Conservation (phyloP, 1,284 basidiomycete genomes). For the Tilletia setariae region DNA sequence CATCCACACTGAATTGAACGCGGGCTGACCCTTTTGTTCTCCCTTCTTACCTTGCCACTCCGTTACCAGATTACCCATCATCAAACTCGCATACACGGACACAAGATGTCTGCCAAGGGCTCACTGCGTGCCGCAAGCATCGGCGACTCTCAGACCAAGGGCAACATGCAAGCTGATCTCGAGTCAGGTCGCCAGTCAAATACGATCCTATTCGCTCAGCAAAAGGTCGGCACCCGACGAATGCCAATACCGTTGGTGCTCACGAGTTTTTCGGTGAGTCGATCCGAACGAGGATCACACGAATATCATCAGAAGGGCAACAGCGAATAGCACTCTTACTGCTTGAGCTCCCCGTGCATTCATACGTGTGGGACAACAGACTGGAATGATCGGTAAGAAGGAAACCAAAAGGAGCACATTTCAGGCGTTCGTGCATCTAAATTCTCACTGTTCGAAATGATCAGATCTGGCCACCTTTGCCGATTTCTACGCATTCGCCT, state of each 20-base stretch:
- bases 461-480: constrained; percentile 5
- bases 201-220: neutral
- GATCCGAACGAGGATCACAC: neutral
- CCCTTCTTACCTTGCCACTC: too few species aligned
- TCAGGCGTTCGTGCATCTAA: neutral
- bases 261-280: neutral
- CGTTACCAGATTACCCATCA: too few species aligned
- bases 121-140: too few species aligned
- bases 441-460: neutral
- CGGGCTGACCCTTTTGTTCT: too few species aligned
- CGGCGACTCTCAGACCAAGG: too few species aligned
- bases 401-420: neutral
- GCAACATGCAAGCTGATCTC: too few species aligned
- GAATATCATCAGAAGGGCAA: neutral
- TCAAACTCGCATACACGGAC: too few species aligned
- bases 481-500: constrained; percentile 5
- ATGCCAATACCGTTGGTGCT: neutral
- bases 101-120: too few species aligned
- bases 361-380: neutral
- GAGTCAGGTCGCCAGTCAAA: too few species aligned
- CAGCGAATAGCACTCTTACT: neutral
- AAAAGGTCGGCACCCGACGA: neutral
- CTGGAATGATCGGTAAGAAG: neutral
- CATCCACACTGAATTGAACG: too few species aligned
- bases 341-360: neutral